phyloP scores from a whole-genome alignment of 176 grass and related monocot species.

The sorghum (Sorghum bicolor) region DNA sequence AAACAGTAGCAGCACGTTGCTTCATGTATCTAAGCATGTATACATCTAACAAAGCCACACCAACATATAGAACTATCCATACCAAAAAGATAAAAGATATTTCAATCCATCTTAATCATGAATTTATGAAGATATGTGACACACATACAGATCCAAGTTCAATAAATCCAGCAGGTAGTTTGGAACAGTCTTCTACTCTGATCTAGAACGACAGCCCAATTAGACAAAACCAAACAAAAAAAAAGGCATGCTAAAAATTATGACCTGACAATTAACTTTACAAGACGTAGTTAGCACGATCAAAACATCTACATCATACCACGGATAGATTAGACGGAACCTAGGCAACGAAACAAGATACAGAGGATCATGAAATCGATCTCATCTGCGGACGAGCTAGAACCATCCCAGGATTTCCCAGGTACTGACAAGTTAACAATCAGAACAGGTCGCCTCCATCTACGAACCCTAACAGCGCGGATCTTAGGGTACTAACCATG shows the following conservation, averaged over 20 bases:
- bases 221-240: background rate
- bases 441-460: background rate
- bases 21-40: too few relatives aligned
- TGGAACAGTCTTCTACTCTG: background rate
- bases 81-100: background rate
- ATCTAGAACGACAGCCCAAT: background rate
- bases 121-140: background rate
- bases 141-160: background rate
- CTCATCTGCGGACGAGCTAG: background rate
- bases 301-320: background rate
- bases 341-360: background rate
- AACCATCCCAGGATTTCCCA: background rate
- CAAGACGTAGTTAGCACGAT: background rate
- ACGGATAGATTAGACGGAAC: background rate
- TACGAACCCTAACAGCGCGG: background rate
- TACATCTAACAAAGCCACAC: too few relatives aligned
- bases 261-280: background rate
- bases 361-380: background rate
- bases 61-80: background rate
- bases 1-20: too few relatives aligned
- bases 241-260: background rate
- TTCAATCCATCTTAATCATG: background rate
- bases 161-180: too few relatives aligned
- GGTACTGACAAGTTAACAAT: background rate
- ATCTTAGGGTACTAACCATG: background rate